phyloP scores from a whole-genome alignment of 768 basidiomycete species.

The Paxillus ammoniavirescens region DNA sequence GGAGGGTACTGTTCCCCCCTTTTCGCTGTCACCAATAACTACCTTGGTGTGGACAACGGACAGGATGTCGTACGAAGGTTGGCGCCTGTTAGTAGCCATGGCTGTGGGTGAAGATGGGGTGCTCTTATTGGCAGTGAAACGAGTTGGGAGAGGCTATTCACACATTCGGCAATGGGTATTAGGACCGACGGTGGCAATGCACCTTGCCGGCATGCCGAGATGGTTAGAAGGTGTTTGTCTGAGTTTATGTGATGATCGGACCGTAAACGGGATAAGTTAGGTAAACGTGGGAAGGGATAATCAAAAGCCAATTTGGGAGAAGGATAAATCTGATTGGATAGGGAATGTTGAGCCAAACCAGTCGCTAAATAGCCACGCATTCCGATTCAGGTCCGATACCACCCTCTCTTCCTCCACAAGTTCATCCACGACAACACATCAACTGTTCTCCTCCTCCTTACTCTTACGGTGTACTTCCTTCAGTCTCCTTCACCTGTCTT shows the following conservation, averaged over 20 bases:
- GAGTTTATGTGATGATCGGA: conserved; percentile 28
- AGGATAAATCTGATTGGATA: conserved; percentile 12
- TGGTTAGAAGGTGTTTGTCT: conserved; percentile 10
- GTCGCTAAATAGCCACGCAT: conserved; percentile 29
- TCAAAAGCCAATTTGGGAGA: conserved; percentile 2
- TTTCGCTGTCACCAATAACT: not conserved
- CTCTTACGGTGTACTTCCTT: not conserved
- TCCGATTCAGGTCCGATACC: conserved; percentile 5
- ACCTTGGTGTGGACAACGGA: not conserved
- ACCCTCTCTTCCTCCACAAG: conserved; percentile 9
- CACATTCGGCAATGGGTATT: not conserved
- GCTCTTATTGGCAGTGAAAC: too few relatives aligned
- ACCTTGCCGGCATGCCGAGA: conserved; percentile 24
- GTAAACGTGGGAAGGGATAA: conserved; percentile 26
- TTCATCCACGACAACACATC: not conserved
- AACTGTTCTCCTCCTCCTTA: not conserved
- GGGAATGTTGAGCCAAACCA: not conserved
- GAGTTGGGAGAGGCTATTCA: not conserved
- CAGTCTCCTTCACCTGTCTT: not conserved
- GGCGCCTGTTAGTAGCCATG: not conserved
- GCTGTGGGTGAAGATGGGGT: not conserved
- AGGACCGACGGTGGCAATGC: conserved; percentile 4
- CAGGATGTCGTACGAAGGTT: too few relatives aligned
- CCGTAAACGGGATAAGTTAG: conserved; percentile 19
- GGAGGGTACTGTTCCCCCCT: not conserved